These are phyloP conservation scores for Crucibulum laeve DNA, from an alignment of 768 basidiomycete species.

Conservation along the genomic window DNA sequence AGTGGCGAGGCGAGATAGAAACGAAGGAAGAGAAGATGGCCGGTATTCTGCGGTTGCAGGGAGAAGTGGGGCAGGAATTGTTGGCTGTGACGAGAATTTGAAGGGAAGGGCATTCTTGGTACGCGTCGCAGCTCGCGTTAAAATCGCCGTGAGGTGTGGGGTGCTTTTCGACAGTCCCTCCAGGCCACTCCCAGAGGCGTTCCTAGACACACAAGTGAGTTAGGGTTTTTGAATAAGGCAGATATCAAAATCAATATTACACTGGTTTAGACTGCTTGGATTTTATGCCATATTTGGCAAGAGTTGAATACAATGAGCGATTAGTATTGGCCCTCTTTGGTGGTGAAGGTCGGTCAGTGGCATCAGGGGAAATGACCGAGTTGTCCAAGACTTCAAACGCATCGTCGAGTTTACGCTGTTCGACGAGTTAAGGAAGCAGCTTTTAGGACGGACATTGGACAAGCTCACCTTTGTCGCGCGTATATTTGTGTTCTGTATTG, in stretches of 20 bases:
- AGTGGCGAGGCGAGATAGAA: slow-evolving; percentile 69
- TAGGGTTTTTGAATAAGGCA: background rate
- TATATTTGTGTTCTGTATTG: slow-evolving; percentile 10
- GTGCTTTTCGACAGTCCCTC: slow-evolving; percentile 43
- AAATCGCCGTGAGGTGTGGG: slow-evolving; percentile 68
- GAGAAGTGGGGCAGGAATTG: slow-evolving; percentile 24
- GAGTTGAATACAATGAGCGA: slow-evolving; percentile 69
- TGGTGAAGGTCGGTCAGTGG: slow-evolving; percentile 34
- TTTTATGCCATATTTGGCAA: slow-evolving; percentile 74
- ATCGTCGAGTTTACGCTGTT: slow-evolving; percentile 77
- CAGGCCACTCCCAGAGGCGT: slow-evolving; percentile 1
- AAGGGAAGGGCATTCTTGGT: slow-evolving; percentile 47
- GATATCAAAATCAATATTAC: slow-evolving; percentile 9
- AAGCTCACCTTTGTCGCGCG: slow-evolving; percentile 41
- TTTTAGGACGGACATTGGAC: background rate
- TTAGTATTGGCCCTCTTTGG: slow-evolving; percentile 48
- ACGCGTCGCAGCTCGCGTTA: slow-evolving; percentile 59
- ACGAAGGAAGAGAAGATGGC: slow-evolving; percentile 72
- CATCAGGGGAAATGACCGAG: slow-evolving; percentile 42
- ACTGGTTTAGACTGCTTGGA: slow-evolving; percentile 36
- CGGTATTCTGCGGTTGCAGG: slow-evolving; percentile 58
- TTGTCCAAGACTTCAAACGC: slow-evolving; percentile 70
- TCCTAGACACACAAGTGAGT: background rate
- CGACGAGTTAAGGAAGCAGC: slow-evolving; percentile 1
- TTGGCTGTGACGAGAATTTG: slow-evolving; percentile 28